Base-by-base conservation (phyloP, 1,284 basidiomycete genomes). In the Earliella scabrosa region DNA sequence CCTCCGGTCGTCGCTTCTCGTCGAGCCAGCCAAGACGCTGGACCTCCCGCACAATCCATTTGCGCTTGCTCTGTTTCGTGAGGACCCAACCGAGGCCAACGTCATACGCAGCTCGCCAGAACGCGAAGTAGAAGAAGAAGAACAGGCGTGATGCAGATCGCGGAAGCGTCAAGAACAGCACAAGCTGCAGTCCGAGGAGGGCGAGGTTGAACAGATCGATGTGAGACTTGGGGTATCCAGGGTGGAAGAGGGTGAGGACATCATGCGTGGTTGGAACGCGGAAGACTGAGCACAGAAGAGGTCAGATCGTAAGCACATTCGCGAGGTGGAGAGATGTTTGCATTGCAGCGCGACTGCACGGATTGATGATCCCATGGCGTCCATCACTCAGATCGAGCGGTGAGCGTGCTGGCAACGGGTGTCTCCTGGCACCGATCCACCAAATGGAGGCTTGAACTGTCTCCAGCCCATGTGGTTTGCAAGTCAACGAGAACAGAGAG, bases 191-290 rank as follows among this genome's bases (percentile, higher is more conserved):
- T 1, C 83, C 85, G 29, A 99, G 84, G 4, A 94, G 80, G 4
- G 81, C 82, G 23, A 98, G 77, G 59, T 95, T 98, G 58, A 97
- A 75, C 20, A 97, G 72, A 73, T 98, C 97, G 50, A 99, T 78
- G 63, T 96, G 91, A 32, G 95, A 96, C 71, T 98, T 98, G 3
- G 90, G 90, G 66, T 93, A 88, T 4, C 85, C 80, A 2, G 96
- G 97, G 69, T 95, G 85, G 69, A 97, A 92, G 23, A 99, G 81
- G 4, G 95, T 95, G 56, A 99, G 74, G 56, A 98, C 95, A 71
- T 97, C 95, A 70, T 97, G 93, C 0, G 97, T 99, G 39, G 93
- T 91, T 9, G 97, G 97, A 34, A 98, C 95, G 51, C 86, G 85
- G 72, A 47, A 36, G 34, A 45, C 29, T 47, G 32, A 11, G 16